Percentiles rank a stretch among this genome's conserved stretches.
Conservation (phyloP, 805 yeast species). For the Teunomyces stri region DNA sequence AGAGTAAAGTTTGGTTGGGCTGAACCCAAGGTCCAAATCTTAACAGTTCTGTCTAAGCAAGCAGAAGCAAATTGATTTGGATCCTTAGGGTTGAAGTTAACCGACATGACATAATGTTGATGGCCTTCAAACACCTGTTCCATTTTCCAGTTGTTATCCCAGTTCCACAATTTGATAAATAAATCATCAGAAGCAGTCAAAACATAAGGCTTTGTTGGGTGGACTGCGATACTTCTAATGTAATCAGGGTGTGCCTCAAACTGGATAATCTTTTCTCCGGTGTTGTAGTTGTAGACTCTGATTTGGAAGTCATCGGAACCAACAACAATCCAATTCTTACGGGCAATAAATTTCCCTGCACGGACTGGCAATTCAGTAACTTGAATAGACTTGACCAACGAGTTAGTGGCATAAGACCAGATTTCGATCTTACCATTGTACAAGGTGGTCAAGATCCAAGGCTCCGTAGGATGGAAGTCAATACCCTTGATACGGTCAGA, state of each 20-base stretch:
- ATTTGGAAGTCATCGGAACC: slow-evolving; percentile 96
- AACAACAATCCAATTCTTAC: slow-evolving; percentile 95
- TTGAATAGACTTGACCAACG: slow-evolving; percentile 83
- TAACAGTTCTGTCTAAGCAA: slow-evolving; percentile 92
- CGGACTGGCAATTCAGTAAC: slow-evolving; percentile 96
- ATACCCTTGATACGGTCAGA: slow-evolving; percentile 97
- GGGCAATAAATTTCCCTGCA: slow-evolving; percentile 90
- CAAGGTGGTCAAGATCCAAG: slow-evolving; percentile 91
- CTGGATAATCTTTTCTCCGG: slow-evolving; percentile 91
- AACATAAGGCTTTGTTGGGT: slow-evolving; percentile 87
- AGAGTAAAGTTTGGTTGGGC: slow-evolving; percentile 87
- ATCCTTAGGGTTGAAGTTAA: slow-evolving; percentile 96
- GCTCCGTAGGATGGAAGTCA: slow-evolving; percentile 97
- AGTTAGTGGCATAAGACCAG: slow-evolving; percentile 87
- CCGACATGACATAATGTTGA: slow-evolving; percentile 90
- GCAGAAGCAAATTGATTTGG: slow-evolving; percentile 97
- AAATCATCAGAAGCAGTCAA: slow-evolving; percentile 90
- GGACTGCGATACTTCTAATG: slow-evolving; percentile 89
- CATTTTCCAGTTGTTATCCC: slow-evolving; percentile 91
- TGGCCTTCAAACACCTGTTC: slow-evolving; percentile 95
- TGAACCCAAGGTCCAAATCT: slow-evolving; percentile 93
- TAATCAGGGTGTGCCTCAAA: slow-evolving; percentile 99
- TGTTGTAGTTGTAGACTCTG: slow-evolving; percentile 90
- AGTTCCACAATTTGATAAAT: slow-evolving; percentile 91
- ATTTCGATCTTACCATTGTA: slow-evolving; percentile 89